Conservation (phyloP, 129 eudicot species). For the Silybum marianum region DNA sequence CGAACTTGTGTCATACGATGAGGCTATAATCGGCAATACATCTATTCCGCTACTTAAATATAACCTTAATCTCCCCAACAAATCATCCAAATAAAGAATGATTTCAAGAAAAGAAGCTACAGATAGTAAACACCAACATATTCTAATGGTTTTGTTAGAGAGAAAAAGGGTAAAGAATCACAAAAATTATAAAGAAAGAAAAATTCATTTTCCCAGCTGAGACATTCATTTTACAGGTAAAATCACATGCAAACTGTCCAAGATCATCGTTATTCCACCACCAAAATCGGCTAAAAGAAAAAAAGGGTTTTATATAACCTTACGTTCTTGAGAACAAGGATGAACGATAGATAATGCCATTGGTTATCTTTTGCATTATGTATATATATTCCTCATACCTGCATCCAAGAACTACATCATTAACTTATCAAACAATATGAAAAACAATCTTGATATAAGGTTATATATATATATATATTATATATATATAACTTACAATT, state of each 20-base stretch:
- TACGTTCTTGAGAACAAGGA: neutral
- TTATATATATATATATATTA: neutral
- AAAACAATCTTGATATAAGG: neutral
- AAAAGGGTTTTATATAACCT: constrained; percentile 5
- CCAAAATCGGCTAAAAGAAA: constrained; percentile 15
- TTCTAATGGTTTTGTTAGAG: neutral
- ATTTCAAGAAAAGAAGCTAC: neutral
- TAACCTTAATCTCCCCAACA: neutral
- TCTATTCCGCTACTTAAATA: neutral
- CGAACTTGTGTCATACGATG: no score
- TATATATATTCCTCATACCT: constrained; percentile 18
- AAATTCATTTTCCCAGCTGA: neutral
- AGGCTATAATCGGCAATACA: neutral
- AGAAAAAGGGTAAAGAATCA: neutral
- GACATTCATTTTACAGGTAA: constrained; percentile 9
- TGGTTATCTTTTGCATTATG: constrained; percentile 26
- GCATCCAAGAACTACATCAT: constrained; percentile 27
- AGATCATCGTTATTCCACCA: constrained; percentile 5
- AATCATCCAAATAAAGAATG: neutral
- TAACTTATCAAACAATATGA: neutral
- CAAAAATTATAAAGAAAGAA: neutral
- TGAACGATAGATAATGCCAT: neutral
- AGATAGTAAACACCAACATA: neutral
- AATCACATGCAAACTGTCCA: neutral
- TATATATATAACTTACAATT: neutral